These are phyloP conservation scores for Trichophyton benhamiae DNA, from an alignment of 2,329 filamentous ascomycete genomes.

Conservation along the genomic window DNA sequence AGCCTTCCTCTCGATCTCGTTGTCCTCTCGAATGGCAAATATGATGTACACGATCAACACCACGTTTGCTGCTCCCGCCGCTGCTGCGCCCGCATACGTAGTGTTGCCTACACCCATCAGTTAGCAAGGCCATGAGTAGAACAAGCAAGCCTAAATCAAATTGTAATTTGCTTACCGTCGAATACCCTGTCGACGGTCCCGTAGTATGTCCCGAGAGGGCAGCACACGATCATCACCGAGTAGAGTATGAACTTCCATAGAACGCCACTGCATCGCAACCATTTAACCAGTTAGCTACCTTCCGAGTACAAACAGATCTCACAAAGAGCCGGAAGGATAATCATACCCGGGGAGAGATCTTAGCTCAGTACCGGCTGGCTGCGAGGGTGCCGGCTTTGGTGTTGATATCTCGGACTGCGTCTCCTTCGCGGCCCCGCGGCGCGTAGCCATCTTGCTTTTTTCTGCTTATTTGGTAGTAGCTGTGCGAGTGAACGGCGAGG, in stretches of 20 bases:
- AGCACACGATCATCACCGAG: slow-evolving; percentile 77
- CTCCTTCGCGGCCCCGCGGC: not conserved
- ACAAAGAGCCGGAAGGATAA: not conserved
- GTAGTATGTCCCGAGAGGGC: slow-evolving; percentile 85
- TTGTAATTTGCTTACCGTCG: slow-evolving; percentile 44
- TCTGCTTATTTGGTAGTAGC: not conserved
- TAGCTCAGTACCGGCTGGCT: not conserved
- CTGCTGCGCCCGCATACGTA: slow-evolving; percentile 71
- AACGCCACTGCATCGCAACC: slow-evolving; percentile 49
- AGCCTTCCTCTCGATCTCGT: slow-evolving; percentile 58
- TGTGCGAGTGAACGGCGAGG: not conserved
- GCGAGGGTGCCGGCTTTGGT: not conserved
- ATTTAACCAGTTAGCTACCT: slow-evolving; percentile 3
- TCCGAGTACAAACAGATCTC: no score
- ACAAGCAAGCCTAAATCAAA: not conserved
- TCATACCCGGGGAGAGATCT: not conserved
- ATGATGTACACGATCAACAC: slow-evolving; percentile 84
- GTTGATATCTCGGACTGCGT: not conserved
- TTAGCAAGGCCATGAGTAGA: not conserved
- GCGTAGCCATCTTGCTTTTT: not conserved
- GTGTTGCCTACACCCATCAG: slow-evolving; percentile 56
- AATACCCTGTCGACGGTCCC: slow-evolving; percentile 64
- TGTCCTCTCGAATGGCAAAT: slow-evolving; percentile 82
- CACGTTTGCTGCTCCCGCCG: slow-evolving; percentile 81
- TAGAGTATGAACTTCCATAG: slow-evolving; percentile 84